Evolutionary conservation across 1,139 yeast genomes (phyloP).

Genomic region (Suhomyces kunorum): DNA sequence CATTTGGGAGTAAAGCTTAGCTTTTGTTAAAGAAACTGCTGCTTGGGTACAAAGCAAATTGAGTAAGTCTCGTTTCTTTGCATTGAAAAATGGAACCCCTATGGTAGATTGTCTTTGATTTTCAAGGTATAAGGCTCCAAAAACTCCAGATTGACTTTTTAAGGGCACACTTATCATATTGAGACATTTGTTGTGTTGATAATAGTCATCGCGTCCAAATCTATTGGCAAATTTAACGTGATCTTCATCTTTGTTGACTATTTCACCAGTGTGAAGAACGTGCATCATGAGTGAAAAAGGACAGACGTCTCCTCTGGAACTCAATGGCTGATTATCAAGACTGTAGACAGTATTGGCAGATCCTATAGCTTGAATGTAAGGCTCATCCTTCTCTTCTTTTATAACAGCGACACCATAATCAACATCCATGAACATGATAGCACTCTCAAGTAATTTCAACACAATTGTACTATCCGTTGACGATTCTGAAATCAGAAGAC

Average conservation of each 20-base stretch:
- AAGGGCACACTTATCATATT: conserved; percentile 52
- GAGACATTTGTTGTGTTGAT: conserved; percentile 33
- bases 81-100: conserved; percentile 26
- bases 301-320: conserved; percentile 45
- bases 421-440: conserved; percentile 44
- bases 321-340: conserved; percentile 41
- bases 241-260: conserved; percentile 41
- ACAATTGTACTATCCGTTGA: conserved; percentile 42
- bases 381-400: conserved; percentile 33
- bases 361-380: conserved; percentile 47
- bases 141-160: conserved; percentile 41
- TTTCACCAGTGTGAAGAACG: conserved; percentile 41
- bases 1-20: conserved; percentile 50
- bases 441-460: conserved; percentile 41
- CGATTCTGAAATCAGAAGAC: conserved; percentile 53
- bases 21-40: conserved; percentile 54
- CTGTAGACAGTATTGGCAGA: conserved; percentile 39
- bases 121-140: conserved; percentile 55
- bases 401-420: conserved; percentile 48
- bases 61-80: conserved; percentile 43
- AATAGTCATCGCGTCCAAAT: conserved; percentile 46
- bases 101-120: conserved; percentile 21
- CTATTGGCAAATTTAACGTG: conserved; percentile 36
- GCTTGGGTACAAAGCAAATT: conserved; percentile 54
- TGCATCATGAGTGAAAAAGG: conserved; percentile 47